Evolutionary conservation across 805 yeast species (phyloP).

Genomic region (Candida andamanensis): DNA sequence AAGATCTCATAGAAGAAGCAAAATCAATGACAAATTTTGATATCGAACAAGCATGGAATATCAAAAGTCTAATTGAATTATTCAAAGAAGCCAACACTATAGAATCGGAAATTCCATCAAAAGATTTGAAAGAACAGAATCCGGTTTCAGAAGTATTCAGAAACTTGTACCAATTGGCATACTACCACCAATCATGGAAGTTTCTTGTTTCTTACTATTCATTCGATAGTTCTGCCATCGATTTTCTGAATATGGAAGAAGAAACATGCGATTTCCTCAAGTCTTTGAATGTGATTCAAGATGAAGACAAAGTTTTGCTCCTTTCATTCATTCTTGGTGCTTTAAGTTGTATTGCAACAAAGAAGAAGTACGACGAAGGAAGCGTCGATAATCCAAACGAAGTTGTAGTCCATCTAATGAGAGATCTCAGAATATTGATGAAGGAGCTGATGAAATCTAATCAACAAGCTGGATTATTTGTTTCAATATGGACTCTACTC

Average conservation of each 20-base stretch:
- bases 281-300: not conserved
- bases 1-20: not conserved
- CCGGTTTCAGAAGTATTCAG: slow-evolving; percentile 17
- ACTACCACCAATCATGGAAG: slow-evolving; percentile 31
- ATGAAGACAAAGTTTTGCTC: slow-evolving; percentile 11
- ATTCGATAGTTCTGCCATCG: slow-evolving; percentile 35
- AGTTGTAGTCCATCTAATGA: not conserved
- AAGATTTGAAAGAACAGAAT: not conserved
- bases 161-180: slow-evolving; percentile 26
- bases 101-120: not conserved
- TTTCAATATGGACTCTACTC: slow-evolving; percentile 7
- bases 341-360: slow-evolving; percentile 23
- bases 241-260: not conserved
- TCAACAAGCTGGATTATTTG: slow-evolving; percentile 1
- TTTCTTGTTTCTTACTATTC: slow-evolving; percentile 36
- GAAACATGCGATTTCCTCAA: not conserved
- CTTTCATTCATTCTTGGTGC: slow-evolving; percentile 40
- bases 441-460: slow-evolving; percentile 4
- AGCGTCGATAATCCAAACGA: not conserved
- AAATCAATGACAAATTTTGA: not conserved
- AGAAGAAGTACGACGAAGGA: slow-evolving; percentile 9
- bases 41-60: not conserved
- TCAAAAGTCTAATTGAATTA: slow-evolving; percentile 1
- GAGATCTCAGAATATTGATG: slow-evolving; percentile 1
- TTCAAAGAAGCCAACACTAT: slow-evolving; percentile 1